These are phyloP conservation scores for Magnaporthiopsis rhizophila DNA, from an alignment of 2,329 filamentous ascomycete genomes.

Conservation along the genomic window DNA sequence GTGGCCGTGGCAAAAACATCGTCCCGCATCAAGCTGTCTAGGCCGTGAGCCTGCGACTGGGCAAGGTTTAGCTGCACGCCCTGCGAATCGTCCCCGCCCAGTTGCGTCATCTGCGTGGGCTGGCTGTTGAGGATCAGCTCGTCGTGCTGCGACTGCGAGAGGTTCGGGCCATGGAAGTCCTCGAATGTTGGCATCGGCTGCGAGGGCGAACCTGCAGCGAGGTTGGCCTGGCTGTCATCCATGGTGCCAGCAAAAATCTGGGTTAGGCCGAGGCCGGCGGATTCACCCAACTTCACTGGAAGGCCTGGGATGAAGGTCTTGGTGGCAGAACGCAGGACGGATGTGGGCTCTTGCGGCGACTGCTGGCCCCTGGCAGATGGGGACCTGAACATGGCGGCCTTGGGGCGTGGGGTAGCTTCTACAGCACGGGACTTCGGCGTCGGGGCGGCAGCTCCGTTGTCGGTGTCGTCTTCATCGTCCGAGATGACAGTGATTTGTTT, in stretches of 20 bases:
- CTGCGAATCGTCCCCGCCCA: conserved; percentile 26
- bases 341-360: conserved; percentile 51
- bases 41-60: conserved; percentile 51
- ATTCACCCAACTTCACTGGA: conserved; percentile 42
- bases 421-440: conserved; percentile 20
- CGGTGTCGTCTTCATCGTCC: conserved; percentile 58
- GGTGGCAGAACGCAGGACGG: conserved; percentile 59
- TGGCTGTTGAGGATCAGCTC: conserved; percentile 42
- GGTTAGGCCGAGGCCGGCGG: conserved; percentile 66
- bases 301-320: conserved; percentile 65
- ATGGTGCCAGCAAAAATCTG: conserved; percentile 90
- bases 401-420: conserved; percentile 42
- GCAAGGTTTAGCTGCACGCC: conserved; percentile 48
- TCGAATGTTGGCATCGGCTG: conserved; percentile 50
- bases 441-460: conserved; percentile 23
- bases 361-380: conserved; percentile 30
- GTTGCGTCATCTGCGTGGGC: conserved; percentile 25
- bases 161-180: conserved; percentile 40
- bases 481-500: conserved; percentile 48
- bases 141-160: conserved; percentile 45
- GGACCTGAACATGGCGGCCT: conserved; percentile 30
- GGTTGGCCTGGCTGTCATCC: conserved; percentile 49
- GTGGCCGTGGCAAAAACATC: conserved; percentile 31
- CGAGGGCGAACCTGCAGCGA: conserved; percentile 18
- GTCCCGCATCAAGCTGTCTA: conserved; percentile 46